Conservation (phyloP, 2,329 filamentous ascomycete genomes). For the Stemphylium vesicarium region DNA sequence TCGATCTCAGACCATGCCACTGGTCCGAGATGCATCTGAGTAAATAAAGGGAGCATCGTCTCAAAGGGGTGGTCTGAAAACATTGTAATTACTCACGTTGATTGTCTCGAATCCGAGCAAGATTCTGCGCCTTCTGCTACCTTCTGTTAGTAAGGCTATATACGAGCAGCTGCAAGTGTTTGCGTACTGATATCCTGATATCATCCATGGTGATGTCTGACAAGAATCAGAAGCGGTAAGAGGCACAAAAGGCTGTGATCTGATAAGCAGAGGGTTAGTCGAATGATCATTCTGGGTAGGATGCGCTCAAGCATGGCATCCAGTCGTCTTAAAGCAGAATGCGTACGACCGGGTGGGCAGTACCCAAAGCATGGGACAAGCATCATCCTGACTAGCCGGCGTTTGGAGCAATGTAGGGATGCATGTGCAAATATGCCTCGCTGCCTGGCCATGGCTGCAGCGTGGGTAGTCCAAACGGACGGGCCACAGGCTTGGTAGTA, state of each 20-base stretch:
- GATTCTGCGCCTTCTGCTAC: conserved; percentile 48
- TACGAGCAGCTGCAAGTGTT: background rate
- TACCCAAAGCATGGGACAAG: conserved; percentile 18
- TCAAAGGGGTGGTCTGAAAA: background rate
- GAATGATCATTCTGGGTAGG: conserved; percentile 28
- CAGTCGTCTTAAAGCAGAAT: conserved; percentile 34
- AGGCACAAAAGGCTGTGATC: conserved; percentile 11
- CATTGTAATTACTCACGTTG: conserved; percentile 55
- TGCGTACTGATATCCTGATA: conserved; percentile 28
- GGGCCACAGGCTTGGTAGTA: conserved; percentile 20
- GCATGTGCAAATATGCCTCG: conserved; percentile 20
- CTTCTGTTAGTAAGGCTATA: conserved; percentile 8
- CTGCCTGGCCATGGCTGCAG: conserved; percentile 20
- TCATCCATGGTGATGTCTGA: conserved; percentile 38
- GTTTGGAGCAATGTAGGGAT: conserved; percentile 28
- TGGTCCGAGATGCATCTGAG: too few relatives aligned
- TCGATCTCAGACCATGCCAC: too few relatives aligned
- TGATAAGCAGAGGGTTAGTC: conserved; percentile 22
- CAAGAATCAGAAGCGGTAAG: conserved; percentile 12
- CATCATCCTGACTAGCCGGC: conserved; percentile 25
- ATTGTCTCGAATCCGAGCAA: conserved; percentile 74
- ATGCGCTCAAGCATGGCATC: conserved; percentile 27
- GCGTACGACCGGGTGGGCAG: conserved; percentile 31
- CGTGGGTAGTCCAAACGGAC: conserved; percentile 28
- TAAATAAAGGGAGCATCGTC: background rate